Evolutionary conservation across 768 basidiomycete species (phyloP).

Genomic region (Cyclocybe cylindracea): DNA sequence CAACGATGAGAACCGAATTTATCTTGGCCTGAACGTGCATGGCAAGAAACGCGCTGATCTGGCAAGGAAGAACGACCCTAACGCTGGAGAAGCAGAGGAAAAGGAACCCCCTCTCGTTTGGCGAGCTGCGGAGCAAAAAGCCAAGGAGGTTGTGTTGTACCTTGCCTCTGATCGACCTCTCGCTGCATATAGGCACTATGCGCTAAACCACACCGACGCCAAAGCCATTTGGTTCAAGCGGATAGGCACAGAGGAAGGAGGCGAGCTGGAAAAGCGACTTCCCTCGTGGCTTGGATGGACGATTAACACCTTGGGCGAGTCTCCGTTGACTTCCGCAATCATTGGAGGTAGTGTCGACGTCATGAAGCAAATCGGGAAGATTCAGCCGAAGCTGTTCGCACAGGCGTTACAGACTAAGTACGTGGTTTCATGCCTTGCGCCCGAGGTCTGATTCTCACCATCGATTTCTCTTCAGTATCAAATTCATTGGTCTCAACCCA

Average conservation of each 20-base stretch:
- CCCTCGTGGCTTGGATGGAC: constrained; percentile 56
- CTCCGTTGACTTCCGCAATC: constrained; percentile 49
- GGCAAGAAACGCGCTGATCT: constrained; percentile 64
- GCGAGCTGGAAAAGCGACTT: constrained; percentile 37
- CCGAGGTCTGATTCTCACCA: neutral
- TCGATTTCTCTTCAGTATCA: constrained; percentile 33
- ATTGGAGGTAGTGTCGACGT: constrained; percentile 33
- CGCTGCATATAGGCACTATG: constrained; percentile 53
- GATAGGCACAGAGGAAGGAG: constrained; percentile 13
- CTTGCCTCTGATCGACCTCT: constrained; percentile 46
- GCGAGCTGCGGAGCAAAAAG: constrained; percentile 36
- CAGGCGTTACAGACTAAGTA: constrained; percentile 45
- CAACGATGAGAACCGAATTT: constrained; percentile 44
- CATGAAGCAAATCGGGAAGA: constrained; percentile 46
- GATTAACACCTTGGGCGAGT: constrained; percentile 48
- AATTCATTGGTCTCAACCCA: constrained; percentile 46
- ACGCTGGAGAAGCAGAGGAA: constrained; percentile 24
- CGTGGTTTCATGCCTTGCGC: constrained; percentile 10
- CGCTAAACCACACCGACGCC: constrained; percentile 39
- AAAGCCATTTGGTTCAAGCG: constrained; percentile 44
- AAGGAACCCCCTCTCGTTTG: constrained; percentile 38
- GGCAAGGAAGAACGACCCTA: constrained; percentile 50
- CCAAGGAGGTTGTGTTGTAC: constrained; percentile 44
- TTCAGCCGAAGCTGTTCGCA: constrained; percentile 41
- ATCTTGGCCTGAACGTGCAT: constrained; percentile 62